phyloP scores from a whole-genome alignment of 2,329 filamentous ascomycete genomes.

The Bipolaris oryzae region DNA sequence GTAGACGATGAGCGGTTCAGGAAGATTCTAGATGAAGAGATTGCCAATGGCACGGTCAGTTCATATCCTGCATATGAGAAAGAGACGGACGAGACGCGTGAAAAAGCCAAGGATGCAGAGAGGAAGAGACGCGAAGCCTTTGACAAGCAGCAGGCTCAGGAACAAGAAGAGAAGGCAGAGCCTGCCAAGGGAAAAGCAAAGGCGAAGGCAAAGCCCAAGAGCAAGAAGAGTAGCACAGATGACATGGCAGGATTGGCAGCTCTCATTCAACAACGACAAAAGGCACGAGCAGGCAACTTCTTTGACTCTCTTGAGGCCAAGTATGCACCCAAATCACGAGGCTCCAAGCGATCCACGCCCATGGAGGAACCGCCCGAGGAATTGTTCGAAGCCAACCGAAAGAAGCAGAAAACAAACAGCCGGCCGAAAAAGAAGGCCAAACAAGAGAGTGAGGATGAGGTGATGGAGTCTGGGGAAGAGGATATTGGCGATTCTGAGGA shows the following conservation, averaged over 20 bases:
- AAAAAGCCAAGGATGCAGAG: constrained; percentile 43
- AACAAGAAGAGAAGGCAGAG: constrained; percentile 62
- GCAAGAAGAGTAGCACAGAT: constrained; percentile 38
- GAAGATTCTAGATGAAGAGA: constrained; percentile 78
- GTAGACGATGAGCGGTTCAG: constrained; percentile 88
- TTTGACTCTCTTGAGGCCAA: constrained; percentile 44
- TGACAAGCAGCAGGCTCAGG: constrained; percentile 57
- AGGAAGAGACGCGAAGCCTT: constrained; percentile 48
- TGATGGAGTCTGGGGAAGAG: constrained; percentile 32
- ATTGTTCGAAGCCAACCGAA: constrained; percentile 54
- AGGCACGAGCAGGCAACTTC: constrained; percentile 43
- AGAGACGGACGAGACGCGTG: constrained; percentile 57
- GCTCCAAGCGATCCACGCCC: constrained; percentile 53
- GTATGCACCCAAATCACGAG: constrained; percentile 47
- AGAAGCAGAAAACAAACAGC: constrained; percentile 33
- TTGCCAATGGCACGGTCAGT: constrained; percentile 70
- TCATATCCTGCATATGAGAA: constrained; percentile 71
- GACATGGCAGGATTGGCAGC: constrained; percentile 47
- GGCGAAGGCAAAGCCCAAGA: constrained; percentile 54
- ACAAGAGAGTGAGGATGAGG: constrained; percentile 28
- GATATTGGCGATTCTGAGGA: constrained; percentile 37
- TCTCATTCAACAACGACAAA: constrained; percentile 46
- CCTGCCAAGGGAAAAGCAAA: constrained; percentile 38
- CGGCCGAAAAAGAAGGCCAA: constrained; percentile 28
- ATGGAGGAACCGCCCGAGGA: constrained; percentile 68